phyloP scores from a whole-genome alignment of 2,329 filamentous ascomycete genomes.

The Colletotrichum orchidophilum region DNA sequence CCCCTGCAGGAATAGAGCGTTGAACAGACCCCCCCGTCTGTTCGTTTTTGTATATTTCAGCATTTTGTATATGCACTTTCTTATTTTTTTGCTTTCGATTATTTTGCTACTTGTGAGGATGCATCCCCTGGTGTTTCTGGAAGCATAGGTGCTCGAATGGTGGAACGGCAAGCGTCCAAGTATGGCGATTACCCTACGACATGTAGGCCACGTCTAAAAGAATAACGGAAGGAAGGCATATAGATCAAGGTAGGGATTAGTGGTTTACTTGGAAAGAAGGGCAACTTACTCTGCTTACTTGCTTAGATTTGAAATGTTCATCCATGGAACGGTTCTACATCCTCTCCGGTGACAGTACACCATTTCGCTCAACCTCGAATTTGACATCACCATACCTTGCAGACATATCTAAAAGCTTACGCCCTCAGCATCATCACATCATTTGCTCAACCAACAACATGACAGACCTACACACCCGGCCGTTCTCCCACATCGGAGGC shows the following conservation, averaged over 20 bases:
- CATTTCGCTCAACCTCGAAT: no score
- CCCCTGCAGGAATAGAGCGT: slow-evolving; percentile 2
- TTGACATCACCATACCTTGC: background rate
- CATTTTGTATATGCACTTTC: background rate
- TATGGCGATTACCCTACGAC: background rate
- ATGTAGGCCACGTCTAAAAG: no score
- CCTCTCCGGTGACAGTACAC: no score
- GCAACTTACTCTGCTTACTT: background rate
- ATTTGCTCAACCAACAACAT: background rate
- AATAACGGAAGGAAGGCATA: background rate
- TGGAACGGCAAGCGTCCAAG: background rate
- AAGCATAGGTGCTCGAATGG: background rate
- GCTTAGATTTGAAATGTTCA: no score
- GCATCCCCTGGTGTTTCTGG: background rate
- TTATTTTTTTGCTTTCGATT: no score
- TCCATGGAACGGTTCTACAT: no score
- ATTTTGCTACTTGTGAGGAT: background rate
- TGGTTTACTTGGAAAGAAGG: background rate
- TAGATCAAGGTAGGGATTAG: background rate
- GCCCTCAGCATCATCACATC: background rate
- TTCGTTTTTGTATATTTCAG: background rate
- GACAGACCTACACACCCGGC: slow-evolving; percentile 29
- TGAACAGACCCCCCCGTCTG: background rate
- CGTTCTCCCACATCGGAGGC: slow-evolving; percentile 58
- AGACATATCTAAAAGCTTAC: background rate